These are phyloP conservation scores for Dissophora globulifera DNA, from an alignment of 192 early-diverging fungal species.

Conservation along the genomic window DNA sequence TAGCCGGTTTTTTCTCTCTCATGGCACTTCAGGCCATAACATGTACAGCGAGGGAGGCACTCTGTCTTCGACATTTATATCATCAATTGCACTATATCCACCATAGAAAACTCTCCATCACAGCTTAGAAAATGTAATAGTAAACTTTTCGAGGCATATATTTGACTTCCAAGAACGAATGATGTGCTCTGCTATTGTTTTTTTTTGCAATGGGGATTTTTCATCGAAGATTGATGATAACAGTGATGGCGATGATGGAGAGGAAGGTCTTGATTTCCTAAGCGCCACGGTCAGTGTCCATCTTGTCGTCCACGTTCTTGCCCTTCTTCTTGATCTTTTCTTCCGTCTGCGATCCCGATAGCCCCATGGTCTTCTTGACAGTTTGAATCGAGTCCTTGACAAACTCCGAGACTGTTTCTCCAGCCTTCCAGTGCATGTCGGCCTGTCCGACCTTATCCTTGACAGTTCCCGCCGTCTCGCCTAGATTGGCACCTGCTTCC, in stretches of 20 bases:
- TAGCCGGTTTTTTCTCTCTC: too few species aligned
- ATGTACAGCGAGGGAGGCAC: too few species aligned
- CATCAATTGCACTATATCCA: too few species aligned
- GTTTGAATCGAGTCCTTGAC: conserved; percentile 11
- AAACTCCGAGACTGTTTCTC: conserved; percentile 1
- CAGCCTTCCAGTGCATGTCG: too few species aligned
- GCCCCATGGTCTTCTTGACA: conserved; percentile 18
- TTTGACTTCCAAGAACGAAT: neutral
- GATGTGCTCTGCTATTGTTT: neutral
- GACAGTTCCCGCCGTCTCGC: conserved; percentile 6
- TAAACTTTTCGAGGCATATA: too few species aligned
- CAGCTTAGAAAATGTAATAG: too few species aligned
- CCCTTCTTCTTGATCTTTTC: conserved; percentile 18
- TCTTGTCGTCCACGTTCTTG: conserved; percentile 14
- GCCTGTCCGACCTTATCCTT: conserved; percentile 2
- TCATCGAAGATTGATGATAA: neutral
- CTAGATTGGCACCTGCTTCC: too few species aligned
- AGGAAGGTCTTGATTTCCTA: too few species aligned
- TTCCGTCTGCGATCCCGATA: neutral
- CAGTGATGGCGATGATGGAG: too few species aligned
- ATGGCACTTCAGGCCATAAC: too few species aligned
- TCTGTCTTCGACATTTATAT: too few species aligned
- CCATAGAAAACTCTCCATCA: too few species aligned
- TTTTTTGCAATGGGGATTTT: neutral
- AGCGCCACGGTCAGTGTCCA: conserved; percentile 12